Evolutionary conservation across 371 early-diverging fungal genomes (phyloP), one percentile per base, ranked within the genome.

Genomic region (Syncephalis plumigaleata): DNA sequence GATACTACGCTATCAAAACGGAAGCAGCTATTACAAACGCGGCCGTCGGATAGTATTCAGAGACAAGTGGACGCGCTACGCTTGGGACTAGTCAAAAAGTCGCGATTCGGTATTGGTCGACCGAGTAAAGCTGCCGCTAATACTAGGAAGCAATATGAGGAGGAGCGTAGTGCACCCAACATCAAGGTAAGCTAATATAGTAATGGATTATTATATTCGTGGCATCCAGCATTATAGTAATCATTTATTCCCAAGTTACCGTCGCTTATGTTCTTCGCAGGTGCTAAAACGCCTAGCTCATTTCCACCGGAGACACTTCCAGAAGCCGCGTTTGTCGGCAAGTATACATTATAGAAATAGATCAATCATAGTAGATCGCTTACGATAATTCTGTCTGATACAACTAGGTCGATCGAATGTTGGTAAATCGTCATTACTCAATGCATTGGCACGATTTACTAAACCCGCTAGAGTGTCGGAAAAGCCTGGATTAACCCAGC

Each of bases 401-500:
- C 22, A 1, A 53, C 36, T 51, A 59, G 86, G 81, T 7, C 64
- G 84, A 42, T 82, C 82, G 1, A 84, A 84, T 55, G 85, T 81
- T 2, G 84, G 83, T 16, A 87, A 84, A 55, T 84, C 85, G 8
- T 75, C 73, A 45, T 67, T 84, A 44, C 50, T 87, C 27, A 84
- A 84, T 52, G 63, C 66, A 27, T 37, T 84, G 20, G 75, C 80
- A 20, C 73, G 67, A 11, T 70, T 80, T 0, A 64, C 72, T 3
- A 62, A 67, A 13, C 31, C 31, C 4, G 80, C 70, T 0, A 66
- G 80, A 21, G 68, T 67, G 9, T 76, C 76, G 9, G 75, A 79
- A 54, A 80, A 77, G 49, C 87, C 87, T 5, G 87, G 87, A 5
- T 53, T 82, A 39, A 87, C 87, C 5, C 82, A 79, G 39, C 84